These are phyloP conservation scores for Podila clonocystis DNA, from an alignment of 192 early-diverging fungal species.

Conservation along the genomic window DNA sequence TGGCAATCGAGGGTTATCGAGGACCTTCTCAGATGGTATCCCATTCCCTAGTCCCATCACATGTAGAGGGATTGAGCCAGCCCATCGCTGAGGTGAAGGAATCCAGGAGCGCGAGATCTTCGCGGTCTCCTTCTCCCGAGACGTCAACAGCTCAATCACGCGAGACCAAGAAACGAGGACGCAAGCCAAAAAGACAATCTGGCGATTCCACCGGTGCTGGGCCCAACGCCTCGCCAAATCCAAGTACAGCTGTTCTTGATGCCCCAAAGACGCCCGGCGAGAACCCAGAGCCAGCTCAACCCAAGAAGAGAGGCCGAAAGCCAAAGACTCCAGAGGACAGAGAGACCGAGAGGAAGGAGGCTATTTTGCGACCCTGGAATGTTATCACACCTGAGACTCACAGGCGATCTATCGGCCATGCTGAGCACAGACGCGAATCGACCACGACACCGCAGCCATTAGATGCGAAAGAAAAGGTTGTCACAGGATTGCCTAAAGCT, in stretches of 20 bases:
- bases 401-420: constrained; percentile 9
- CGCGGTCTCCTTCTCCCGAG: not conserved
- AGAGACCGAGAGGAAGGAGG: constrained; percentile 7
- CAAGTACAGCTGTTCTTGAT: not conserved
- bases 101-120: not conserved
- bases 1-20: not conserved
- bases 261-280: not conserved
- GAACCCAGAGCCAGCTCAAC: not conserved
- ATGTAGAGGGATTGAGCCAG: not conserved
- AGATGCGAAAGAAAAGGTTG: not conserved
- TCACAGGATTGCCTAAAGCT: not conserved
- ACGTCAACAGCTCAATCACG: not conserved
- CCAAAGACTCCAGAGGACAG: constrained; percentile 12
- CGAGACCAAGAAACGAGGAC: not conserved
- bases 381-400: constrained; percentile 16
- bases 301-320: constrained; percentile 11
- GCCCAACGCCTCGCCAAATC: not conserved
- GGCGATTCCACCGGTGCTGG: not conserved
- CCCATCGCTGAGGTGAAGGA: not conserved
- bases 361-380: constrained; percentile 11
- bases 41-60: not conserved
- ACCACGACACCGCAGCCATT: not conserved
- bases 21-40: not conserved
- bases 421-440: constrained; percentile 11
- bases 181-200: not conserved